Base-by-base conservation (phyloP, 1,284 basidiomycete genomes). In the Boletus mariae region DNA sequence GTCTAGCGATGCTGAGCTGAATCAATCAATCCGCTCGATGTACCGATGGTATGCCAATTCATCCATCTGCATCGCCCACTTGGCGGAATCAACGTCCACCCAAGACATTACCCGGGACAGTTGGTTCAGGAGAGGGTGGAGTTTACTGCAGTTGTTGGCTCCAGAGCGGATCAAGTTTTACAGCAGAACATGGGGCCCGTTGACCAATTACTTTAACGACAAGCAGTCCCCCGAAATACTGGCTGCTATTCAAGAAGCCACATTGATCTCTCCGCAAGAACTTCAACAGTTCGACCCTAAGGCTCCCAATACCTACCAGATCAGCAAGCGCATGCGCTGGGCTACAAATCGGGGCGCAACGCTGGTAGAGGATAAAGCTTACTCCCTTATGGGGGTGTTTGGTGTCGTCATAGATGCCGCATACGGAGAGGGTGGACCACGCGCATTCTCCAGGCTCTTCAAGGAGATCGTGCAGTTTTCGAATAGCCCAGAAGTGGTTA, bases 331-430 rank as follows among this genome's bases (percentile, higher is more conserved):
- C 31, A 34, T 34, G 31, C 45, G 45, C 31, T 45, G 45, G 45
- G 45, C 45, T 17, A 23, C 34, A 1, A 35, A 35, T 31, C 34
- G 34, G 5, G 3, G 23, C 4, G 37, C 45, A 15, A n/a, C 25
- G 6, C 13, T 47, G 9, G 32, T 34, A 37, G 32, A 37, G 34
- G 45, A 47, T 12, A 47, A 34, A 28, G 45, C 34, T 23, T 47
- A 47, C 34, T 47, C 45, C 23, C 45, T 37, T 8, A 47, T 47
- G 45, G 45, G 45, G 23, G 23, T 47, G 4, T 47, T 47, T 37
- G 34, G 45, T 3, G 25, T 47, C 25, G 13, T 17, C 23, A 25
- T 47, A 4, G 45, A 47, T 8, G 15, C 37, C 4, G 23, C 9
- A 15, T 47, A 47, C 17, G 45, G 45, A 37, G 45, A 47, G 25